Evolutionary conservation across 305 asterid genomes (phyloP).

Genomic region (Petunia hybrid): DNA sequence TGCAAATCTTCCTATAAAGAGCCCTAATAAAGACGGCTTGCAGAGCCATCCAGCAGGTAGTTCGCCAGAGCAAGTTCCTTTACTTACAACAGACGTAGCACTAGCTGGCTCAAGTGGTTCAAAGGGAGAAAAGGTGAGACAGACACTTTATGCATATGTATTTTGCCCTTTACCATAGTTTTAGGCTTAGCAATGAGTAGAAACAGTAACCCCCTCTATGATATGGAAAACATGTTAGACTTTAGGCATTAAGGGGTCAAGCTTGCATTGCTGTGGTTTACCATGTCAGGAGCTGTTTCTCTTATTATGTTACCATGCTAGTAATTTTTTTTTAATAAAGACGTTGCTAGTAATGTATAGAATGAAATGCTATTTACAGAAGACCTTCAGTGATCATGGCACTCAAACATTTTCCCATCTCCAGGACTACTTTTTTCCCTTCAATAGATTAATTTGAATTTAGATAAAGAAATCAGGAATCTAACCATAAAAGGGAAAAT

Average conservation of each 20-base stretch:
- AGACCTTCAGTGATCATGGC: background rate
- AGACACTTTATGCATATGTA: background rate
- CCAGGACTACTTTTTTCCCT: background rate
- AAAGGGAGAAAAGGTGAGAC: constrained; percentile 62
- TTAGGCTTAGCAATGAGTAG: background rate
- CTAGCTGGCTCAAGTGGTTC: constrained; percentile 48
- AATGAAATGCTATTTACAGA: background rate
- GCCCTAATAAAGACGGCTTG: constrained; percentile 46
- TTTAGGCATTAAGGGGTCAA: background rate
- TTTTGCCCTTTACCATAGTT: background rate
- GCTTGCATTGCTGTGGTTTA: background rate
- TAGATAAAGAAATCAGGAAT: background rate
- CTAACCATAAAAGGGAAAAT: background rate
- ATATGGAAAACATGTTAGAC: background rate
- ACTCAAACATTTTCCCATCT: background rate
- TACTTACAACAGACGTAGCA: constrained; percentile 62
- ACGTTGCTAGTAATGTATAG: background rate
- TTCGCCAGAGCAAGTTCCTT: constrained; percentile 71
- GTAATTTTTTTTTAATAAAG: background rate
- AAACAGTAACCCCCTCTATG: constrained; percentile 10
- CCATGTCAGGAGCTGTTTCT: background rate
- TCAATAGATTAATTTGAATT: background rate
- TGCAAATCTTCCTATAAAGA: constrained; percentile 55
- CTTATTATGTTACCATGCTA: background rate
- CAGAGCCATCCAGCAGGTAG: constrained; percentile 44